Conservation (phyloP, 371 early-diverging fungal genomes). For the Dichotomocladium elegans region DNA sequence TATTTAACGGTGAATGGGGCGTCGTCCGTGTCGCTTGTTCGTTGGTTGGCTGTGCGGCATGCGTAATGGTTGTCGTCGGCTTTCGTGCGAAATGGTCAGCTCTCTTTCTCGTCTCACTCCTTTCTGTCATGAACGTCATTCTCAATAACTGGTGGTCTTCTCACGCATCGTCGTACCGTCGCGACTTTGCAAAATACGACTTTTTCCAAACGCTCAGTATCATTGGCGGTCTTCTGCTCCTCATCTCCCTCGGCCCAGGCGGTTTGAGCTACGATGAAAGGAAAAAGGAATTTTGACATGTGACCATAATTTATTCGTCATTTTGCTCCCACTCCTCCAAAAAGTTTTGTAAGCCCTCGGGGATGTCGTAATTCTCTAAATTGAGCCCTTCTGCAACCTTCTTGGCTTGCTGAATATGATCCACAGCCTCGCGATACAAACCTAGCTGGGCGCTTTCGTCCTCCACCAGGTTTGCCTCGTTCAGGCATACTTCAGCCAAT, state of each 20-base stretch:
- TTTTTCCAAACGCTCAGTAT: constrained; percentile 97
- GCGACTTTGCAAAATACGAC: constrained; percentile 93
- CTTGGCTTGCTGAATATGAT: constrained; percentile 29
- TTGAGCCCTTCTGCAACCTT: constrained; percentile 18
- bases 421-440: constrained; percentile 28
- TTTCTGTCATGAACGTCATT: constrained; percentile 81
- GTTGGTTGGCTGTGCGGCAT: constrained; percentile 72
- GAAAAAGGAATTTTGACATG: constrained; percentile 88
- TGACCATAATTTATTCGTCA: too few species aligned
- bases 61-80: constrained; percentile 89
- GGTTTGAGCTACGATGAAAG: constrained; percentile 90
- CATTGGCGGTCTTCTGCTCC: constrained; percentile 87
- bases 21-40: constrained; percentile 61
- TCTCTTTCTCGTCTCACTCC: constrained; percentile 79
- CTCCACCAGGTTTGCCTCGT: constrained; percentile 36
- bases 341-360: constrained; percentile 40
- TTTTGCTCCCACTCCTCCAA: constrained; percentile 42
- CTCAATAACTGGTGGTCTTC: constrained; percentile 94
- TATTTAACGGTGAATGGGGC: constrained; percentile 79
- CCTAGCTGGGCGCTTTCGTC: constrained; percentile 33
- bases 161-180: constrained; percentile 63
- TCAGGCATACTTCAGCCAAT: constrained; percentile 37
- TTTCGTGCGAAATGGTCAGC: constrained; percentile 95
- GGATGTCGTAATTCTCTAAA: constrained; percentile 27
- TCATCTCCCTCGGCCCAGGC: constrained; percentile 90